Conservation (phyloP, 2,329 filamentous ascomycete genomes). For the Diaporthe ilicicola region DNA sequence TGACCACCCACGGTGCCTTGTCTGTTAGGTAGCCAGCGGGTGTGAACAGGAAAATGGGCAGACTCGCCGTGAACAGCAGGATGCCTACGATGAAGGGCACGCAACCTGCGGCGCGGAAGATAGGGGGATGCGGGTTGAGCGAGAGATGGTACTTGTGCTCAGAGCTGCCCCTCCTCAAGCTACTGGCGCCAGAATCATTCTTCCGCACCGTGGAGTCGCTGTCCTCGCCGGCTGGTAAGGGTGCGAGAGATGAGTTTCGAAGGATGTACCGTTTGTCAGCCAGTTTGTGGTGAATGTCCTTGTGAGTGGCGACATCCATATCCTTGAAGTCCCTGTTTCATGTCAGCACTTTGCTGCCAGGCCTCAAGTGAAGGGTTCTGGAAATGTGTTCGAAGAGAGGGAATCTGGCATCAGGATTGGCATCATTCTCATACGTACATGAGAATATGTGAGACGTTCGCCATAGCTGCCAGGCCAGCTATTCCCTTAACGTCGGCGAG, state of each 20-base stretch:
- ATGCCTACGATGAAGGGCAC: constrained; percentile 69
- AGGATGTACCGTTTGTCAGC: constrained; percentile 73
- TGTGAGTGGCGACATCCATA: constrained; percentile 72
- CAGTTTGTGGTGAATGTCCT: constrained; percentile 74
- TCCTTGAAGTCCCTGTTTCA: constrained; percentile 68
- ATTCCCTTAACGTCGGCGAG: constrained; percentile 76
- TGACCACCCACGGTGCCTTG: constrained; percentile 71
- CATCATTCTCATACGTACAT: background rate
- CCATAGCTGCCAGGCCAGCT: constrained; percentile 78
- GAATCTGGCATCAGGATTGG: too few relatives aligned
- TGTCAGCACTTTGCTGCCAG: background rate
- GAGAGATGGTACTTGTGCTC: constrained; percentile 56
- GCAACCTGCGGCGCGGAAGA: constrained; percentile 68
- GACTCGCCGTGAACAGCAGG: constrained; percentile 61
- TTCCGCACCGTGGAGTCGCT: constrained; percentile 36
- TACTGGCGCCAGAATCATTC: background rate
- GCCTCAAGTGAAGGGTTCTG: background rate
- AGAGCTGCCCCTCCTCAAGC: background rate
- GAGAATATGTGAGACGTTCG: constrained; percentile 64
- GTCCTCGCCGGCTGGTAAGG: constrained; percentile 56
- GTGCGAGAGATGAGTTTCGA: constrained; percentile 75
- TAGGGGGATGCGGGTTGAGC: constrained; percentile 73
- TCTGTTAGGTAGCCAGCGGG: constrained; percentile 63
- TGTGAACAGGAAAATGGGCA: constrained; percentile 71
- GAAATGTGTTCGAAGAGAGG: too few relatives aligned